Evolutionary conservation across 2,329 filamentous ascomycete genomes (phyloP).

Genomic region (Helicocarpus griseus): DNA sequence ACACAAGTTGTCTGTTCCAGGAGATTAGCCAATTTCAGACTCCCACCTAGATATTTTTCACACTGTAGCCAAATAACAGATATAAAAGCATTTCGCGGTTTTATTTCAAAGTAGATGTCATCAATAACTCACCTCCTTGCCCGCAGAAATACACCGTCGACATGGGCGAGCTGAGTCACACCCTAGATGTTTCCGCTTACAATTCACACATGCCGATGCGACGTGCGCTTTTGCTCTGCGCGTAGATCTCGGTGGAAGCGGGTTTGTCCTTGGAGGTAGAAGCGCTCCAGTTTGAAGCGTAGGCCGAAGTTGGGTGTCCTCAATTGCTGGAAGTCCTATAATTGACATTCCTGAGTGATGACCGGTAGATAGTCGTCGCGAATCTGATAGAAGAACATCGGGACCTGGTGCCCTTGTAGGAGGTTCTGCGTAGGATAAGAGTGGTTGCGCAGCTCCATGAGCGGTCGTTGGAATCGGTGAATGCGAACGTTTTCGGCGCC

Average conservation of each 20-base stretch:
- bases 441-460: constrained; percentile 2
- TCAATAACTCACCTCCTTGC: constrained; percentile 24
- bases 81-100: neutral
- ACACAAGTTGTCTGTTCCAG: constrained; percentile 20
- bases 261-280: constrained; percentile 10
- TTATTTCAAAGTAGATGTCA: neutral
- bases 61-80: neutral
- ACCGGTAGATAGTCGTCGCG: neutral
- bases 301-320: constrained; percentile 9
- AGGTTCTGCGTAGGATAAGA: constrained; percentile 8
- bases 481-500: constrained; percentile 18
- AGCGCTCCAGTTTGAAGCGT: constrained; percentile 7
- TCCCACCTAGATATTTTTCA: no score
- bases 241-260: constrained; percentile 19
- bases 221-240: constrained; percentile 29
- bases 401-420: constrained; percentile 3
- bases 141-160: constrained; percentile 26
- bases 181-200: constrained; percentile 30
- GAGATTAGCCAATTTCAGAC: no score
- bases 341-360: neutral
- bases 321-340: neutral
- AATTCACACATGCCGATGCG: constrained; percentile 30
- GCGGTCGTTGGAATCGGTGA: constrained; percentile 12
- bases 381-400: constrained; percentile 1
- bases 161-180: constrained; percentile 28